Evolutionary conservation across 2,329 filamentous ascomycete species (phyloP).

Genomic region (Diaporthe caulivora): DNA sequence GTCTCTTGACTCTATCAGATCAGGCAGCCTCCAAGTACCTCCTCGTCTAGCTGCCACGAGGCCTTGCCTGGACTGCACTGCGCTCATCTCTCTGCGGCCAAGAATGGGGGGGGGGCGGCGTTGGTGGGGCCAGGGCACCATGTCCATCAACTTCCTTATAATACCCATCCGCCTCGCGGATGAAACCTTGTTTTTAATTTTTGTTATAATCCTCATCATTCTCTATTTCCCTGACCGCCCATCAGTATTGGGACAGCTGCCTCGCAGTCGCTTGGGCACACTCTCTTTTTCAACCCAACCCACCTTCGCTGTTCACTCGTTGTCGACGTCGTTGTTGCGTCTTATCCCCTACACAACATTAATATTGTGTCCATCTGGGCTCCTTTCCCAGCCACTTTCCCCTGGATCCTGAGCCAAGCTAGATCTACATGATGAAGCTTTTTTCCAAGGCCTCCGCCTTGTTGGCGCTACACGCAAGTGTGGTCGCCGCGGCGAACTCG

Average conservation of each 20-base stretch:
- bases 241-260: constrained; percentile 27
- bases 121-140: constrained; percentile 21
- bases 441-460: constrained; percentile 35
- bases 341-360: constrained; percentile 23
- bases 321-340: constrained; percentile 2
- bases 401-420: background rate
- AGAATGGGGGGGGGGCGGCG: constrained; percentile 13
- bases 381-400: background rate
- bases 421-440: constrained; percentile 36
- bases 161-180: constrained; percentile 35
- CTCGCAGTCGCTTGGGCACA: constrained; percentile 25
- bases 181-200: constrained; percentile 14
- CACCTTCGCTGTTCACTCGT: constrained; percentile 31
- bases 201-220: constrained; percentile 19
- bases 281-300: constrained; percentile 24
- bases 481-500: constrained; percentile 41
- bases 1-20: constrained; percentile 30
- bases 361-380: constrained; percentile 4
- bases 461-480: constrained; percentile 36
- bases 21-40: constrained; percentile 31
- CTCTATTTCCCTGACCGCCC: constrained; percentile 15
- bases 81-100: constrained; percentile 8
- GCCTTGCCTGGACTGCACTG: background rate
- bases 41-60: constrained; percentile 5
- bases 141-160: constrained; percentile 35